Conservation (phyloP, 768 basidiomycete species). For the Sutorius australiensis region DNA sequence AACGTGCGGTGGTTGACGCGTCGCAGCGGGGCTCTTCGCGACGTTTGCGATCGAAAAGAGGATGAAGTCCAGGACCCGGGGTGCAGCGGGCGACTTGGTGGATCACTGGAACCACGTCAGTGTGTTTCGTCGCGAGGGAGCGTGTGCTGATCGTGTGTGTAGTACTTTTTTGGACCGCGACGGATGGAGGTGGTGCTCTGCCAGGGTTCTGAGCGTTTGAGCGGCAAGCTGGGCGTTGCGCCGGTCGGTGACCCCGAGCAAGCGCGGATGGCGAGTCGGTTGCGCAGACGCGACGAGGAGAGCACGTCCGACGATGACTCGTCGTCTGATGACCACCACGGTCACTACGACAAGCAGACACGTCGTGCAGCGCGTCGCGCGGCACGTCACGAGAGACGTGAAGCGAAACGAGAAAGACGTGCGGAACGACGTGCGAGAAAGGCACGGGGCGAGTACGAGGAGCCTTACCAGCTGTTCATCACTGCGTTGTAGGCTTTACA, state of each 20-base stretch:
- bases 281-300: constrained; percentile 11
- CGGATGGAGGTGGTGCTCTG: constrained; percentile 40
- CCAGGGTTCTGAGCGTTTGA: constrained; percentile 29
- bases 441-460: constrained; percentile 10
- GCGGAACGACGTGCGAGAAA: constrained; percentile 17
- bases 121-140: background rate
- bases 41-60: constrained; percentile 15
- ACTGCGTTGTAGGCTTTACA: background rate
- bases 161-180: constrained; percentile 50
- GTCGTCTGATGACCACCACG: background rate
- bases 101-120: constrained; percentile 51
- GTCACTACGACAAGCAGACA: background rate
- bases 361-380: background rate
- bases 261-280: constrained; percentile 11
- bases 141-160: background rate
- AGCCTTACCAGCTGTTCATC: constrained; percentile 24
- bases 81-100: constrained; percentile 39
- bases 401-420: constrained; percentile 7
- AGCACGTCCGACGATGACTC: background rate
- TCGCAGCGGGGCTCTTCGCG: constrained; percentile 17
- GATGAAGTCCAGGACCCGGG: constrained; percentile 37
- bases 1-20: background rate
- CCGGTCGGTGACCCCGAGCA: constrained; percentile 21
- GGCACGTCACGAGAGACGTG: constrained; percentile 10
- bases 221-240: constrained; percentile 22